Percentiles rank a stretch among this genome's conserved stretches.
Conservation (phyloP, 768 basidiomycete genomes). For the Porpolomopsis calyptriformis region DNA sequence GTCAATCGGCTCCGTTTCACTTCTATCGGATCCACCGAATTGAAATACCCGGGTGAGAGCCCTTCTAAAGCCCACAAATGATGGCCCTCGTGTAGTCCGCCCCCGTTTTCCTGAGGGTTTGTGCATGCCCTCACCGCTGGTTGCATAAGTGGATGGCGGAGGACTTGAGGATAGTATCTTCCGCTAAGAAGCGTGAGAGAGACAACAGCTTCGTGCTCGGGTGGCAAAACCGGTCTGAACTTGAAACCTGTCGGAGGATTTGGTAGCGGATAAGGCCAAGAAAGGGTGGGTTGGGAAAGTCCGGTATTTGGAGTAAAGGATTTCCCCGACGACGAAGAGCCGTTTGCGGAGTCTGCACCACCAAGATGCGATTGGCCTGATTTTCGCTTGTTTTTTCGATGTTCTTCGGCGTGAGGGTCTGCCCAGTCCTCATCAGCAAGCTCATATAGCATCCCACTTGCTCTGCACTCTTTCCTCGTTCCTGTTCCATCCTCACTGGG, state of each 20-base stretch:
- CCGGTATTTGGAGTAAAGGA: constrained; percentile 8
- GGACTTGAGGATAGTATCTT: constrained; percentile 68
- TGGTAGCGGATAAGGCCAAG: constrained; percentile 36
- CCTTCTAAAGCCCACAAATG: constrained; percentile 69
- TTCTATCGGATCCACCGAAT: constrained; percentile 56
- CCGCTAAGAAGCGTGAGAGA: constrained; percentile 64
- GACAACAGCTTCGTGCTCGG: constrained; percentile 55
- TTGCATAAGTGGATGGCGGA: constrained; percentile 51
- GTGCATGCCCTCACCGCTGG: constrained; percentile 30
- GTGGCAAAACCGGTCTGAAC: constrained; percentile 56
- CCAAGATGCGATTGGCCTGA: neutral
- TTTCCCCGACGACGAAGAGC: neutral
- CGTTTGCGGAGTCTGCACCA: neutral
- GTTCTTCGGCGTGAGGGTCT: constrained; percentile 19
- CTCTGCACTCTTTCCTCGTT: constrained; percentile 49
- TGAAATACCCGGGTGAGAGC: constrained; percentile 52
- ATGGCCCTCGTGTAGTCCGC: constrained; percentile 30
- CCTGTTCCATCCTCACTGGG: constrained; percentile 28
- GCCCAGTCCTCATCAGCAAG: constrained; percentile 69
- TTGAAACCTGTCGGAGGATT: constrained; percentile 54
- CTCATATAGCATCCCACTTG: constrained; percentile 69
- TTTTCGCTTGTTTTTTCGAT: neutral
- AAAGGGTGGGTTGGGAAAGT: constrained; percentile 15
- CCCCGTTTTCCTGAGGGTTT: constrained; percentile 21
- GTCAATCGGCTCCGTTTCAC: constrained; percentile 40